Percentiles rank a stretch among this genome's conserved stretches.
phyloP scores from a whole-genome alignment of 1,284 basidiomycete species.

The Ustilago vetiveriae region DNA sequence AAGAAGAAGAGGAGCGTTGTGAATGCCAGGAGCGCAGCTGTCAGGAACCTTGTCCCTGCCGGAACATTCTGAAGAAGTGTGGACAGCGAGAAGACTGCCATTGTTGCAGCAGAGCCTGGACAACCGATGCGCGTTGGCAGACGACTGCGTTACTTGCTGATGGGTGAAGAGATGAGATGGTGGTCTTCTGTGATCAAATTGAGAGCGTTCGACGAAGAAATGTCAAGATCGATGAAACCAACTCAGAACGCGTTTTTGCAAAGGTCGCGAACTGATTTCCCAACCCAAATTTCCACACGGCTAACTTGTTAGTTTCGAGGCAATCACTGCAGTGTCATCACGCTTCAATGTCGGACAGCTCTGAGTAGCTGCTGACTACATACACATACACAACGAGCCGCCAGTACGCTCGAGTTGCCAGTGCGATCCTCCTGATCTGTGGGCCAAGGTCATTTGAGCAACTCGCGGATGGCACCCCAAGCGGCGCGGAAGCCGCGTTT shows the following conservation, averaged over 20 bases:
- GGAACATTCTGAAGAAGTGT: conserved; percentile 44
- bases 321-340: not conserved
- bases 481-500: conserved; percentile 29
- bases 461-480: conserved; percentile 27
- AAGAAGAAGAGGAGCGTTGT: conserved; percentile 45
- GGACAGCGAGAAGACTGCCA: conserved; percentile 51
- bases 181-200: too few species aligned
- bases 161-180: too few species aligned
- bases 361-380: too few species aligned
- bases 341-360: too few species aligned
- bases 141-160: too few species aligned
- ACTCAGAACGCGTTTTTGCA: not conserved
- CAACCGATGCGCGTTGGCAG: too few species aligned
- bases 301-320: not conserved
- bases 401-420: too few species aligned
- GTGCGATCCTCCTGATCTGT: too few species aligned
- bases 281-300: not conserved
- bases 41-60: conserved; percentile 36
- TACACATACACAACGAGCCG: too few species aligned
- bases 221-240: too few species aligned
- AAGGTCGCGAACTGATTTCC: not conserved
- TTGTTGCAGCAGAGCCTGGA: conserved; percentile 2
- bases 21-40: conserved; percentile 40
- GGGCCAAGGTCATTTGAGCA: conserved; percentile 13
- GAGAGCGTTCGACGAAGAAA: not conserved